Evolutionary conservation across 805 yeast species (phyloP), one percentile per base, ranked within the genome.

Genomic region (Sugiyamaella americana): DNA sequence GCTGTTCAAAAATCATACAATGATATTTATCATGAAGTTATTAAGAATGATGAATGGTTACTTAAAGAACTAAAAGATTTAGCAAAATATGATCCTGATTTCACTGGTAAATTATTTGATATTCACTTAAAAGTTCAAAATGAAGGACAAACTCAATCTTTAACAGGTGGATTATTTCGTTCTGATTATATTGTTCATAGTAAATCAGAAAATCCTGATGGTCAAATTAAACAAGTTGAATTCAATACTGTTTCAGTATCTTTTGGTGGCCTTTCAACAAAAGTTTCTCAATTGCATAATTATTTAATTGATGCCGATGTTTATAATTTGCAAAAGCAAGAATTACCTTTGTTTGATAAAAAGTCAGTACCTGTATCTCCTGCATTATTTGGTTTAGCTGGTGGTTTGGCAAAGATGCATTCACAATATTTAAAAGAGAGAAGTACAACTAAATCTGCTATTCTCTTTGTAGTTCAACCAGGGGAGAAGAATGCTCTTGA

Each of bases 201-300:
- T 10, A 21, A 21, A 5, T 13, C 24, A 6, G 53, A 60, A 17
- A 51, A 56, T 29, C 56, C 47, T 22, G 60, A 60, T 64, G 48
- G 55, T 40, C 71, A 73, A 36, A 83, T 91, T 58, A 89, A 91
- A 61, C 98, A 93, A 65, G 93, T 93, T 43, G 99, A 93, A 64
- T 91, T 91, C 69, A 93, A 93, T 66, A 89, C 98, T 1, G 87
- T 93, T 2, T 84, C 96, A 58, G 96, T 91, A 2, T 89, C 97
- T 1, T 93, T 93, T 69, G 96, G 95, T 18, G 98, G 95, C 0
- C 71, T 93, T 47, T 82, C 95, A 1, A 63, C 87, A 11, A 84
- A 82, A 61, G 91, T 87, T 21, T 84, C 93, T 18, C 71, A 77
- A 54, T 68, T 87, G 47, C 98, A 93, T 64, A 64, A 72, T 18